Conservation (phyloP, 179 eudicot genomes). For the Amaranthus tricolor region DNA sequence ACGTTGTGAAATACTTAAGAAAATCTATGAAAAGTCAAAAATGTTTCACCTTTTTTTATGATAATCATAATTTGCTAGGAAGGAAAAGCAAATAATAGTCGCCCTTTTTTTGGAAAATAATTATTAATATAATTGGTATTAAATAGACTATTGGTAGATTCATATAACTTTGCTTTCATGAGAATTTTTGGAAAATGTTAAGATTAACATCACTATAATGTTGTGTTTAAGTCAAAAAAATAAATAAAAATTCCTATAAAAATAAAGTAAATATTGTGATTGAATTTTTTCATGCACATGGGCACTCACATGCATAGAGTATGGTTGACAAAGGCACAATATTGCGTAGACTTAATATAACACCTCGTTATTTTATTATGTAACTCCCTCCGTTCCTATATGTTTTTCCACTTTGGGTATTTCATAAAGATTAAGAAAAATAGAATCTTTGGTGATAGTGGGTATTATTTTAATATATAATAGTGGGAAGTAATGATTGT, state of each 20-base stretch:
- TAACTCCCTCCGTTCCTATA: too few species aligned
- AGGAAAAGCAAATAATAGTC: not conserved
- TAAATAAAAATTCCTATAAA: too few species aligned
- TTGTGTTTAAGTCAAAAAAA: slow-evolving; percentile 29
- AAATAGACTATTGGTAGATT: not conserved
- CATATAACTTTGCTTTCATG: slow-evolving; percentile 19
- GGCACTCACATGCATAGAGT: not conserved
- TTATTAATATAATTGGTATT: too few species aligned
- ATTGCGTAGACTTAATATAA: not conserved
- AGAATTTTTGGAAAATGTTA: slow-evolving; percentile 23
- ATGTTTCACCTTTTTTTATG: not conserved
- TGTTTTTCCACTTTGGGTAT: too few species aligned
- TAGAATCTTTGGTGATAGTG: too few species aligned
- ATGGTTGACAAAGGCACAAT: not conserved
- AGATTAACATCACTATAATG: slow-evolving; percentile 22
- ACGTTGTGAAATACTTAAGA: not conserved
- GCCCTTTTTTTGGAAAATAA: not conserved
- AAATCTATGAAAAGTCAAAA: slow-evolving; percentile 1
- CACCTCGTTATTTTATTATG: too few species aligned
- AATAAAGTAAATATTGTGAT: slow-evolving; percentile 20
- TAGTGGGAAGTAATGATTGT: too few species aligned
- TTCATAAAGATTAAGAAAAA: too few species aligned
- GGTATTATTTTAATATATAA: too few species aligned
- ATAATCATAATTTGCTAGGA: not conserved
- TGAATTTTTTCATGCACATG: slow-evolving; percentile 29